Percentiles rank a stretch among this genome's conserved stretches.
Conservation (phyloP, 225 moss, liverwort and hornwort species). For the Polytrichum formosum region DNA sequence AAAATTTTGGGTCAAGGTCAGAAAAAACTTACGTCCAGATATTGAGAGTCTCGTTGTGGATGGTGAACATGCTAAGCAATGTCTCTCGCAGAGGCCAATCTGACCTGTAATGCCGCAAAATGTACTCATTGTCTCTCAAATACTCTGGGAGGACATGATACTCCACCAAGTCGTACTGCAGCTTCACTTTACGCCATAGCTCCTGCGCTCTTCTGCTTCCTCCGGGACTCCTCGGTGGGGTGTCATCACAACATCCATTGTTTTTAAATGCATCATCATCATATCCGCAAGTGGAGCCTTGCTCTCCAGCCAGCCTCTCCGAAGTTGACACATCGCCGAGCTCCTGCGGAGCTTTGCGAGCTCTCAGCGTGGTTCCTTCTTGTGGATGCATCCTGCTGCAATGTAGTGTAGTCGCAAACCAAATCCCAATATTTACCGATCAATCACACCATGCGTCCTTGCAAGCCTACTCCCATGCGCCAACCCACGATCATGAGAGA, state of each 20-base stretch:
- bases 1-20: no score
- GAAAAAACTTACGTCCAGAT: conserved; percentile 61
- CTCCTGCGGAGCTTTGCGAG: conserved; percentile 7
- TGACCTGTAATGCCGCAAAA: conserved; percentile 46
- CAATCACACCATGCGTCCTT: no score
- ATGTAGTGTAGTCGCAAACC: background rate
- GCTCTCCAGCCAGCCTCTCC: conserved; percentile 4
- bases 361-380: conserved; percentile 8
- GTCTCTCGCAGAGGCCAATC: conserved; percentile 64
- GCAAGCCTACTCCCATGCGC: no score
- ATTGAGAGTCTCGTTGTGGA: conserved; percentile 69
- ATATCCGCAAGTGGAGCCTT: conserved; percentile 1
- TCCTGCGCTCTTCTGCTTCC: conserved; percentile 3
- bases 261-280: conserved; percentile 2
- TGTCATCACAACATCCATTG: background rate
- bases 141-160: conserved; percentile 59
- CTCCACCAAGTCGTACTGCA: conserved; percentile 39
- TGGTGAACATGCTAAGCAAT: conserved; percentile 55
- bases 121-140: conserved; percentile 60
- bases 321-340: background rate
- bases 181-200: conserved; percentile 43
- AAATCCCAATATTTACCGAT: no score
- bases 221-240: conserved; percentile 6
- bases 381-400: conserved; percentile 7
- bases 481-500: no score